Percentiles rank a stretch among this genome's conserved stretches.
Conservation (phyloP, 73 alveolate genomes). For the Uronychia setigera region DNA sequence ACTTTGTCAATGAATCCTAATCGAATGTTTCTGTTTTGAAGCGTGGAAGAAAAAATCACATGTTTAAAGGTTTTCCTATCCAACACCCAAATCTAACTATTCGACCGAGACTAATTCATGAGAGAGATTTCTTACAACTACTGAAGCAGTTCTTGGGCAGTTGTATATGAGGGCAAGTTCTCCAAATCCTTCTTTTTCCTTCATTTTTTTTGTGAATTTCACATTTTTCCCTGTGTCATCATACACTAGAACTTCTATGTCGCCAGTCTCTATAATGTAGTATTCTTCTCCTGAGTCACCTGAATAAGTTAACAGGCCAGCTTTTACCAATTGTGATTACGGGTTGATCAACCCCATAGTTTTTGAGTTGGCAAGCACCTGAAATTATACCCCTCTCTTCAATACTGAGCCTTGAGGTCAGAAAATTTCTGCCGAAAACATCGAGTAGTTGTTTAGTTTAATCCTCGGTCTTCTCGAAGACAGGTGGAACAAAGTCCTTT, state of each 20-base stretch:
- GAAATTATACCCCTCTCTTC: conserved; percentile 12
- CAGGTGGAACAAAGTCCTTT: conserved; percentile 46
- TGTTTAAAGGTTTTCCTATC: conserved; percentile 88
- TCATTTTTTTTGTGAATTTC: not conserved
- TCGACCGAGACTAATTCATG: conserved; percentile 64
- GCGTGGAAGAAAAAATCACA: conserved; percentile 63
- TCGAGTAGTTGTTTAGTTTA: conserved; percentile 11
- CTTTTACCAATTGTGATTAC: conserved; percentile 44
- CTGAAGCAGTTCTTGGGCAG: conserved; percentile 91
- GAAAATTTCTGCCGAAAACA: conserved; percentile 9
- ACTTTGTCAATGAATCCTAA: conserved; percentile 66
- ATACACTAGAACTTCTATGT: conserved; percentile 35
- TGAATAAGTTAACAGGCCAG: not conserved
- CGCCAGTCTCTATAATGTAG: conserved; percentile 43
- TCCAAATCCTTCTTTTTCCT: conserved; percentile 92
- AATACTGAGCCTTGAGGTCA: conserved; percentile 35
- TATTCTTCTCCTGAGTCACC: conserved; percentile 36
- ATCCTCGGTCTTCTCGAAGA: conserved; percentile 32
- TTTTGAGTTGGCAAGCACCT: conserved; percentile 21
- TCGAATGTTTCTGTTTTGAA: conserved; percentile 63
- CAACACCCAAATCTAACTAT: conserved; percentile 79
- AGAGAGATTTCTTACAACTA: conserved; percentile 27
- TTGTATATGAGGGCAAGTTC: conserved; percentile 94
- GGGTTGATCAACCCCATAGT: conserved; percentile 12
- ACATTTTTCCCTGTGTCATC: conserved; percentile 26